Base-by-base conservation (phyloP, 2,329 filamentous ascomycete genomes). In the Sclerotinia nivalis region DNA sequence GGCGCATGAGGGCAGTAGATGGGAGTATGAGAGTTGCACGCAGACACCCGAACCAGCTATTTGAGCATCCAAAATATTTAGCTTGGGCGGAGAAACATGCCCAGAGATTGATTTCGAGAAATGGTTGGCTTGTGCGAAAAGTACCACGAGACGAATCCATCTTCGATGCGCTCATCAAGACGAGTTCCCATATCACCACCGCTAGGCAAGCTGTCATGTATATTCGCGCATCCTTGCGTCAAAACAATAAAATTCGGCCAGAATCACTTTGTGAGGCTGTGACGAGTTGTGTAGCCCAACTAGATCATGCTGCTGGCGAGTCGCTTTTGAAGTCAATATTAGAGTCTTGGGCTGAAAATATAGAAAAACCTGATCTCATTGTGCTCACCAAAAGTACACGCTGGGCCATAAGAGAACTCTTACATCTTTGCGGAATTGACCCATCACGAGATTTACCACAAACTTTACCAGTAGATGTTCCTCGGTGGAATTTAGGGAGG, bases 111-210 rank as follows among this genome's bases (percentile, higher is more conserved):
- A 72, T 72, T n/a, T 69, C 72, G 40, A 70, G 73, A 37, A 66
- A 64, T 6, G 67, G 65, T 10, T 71, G 50, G 15, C 54, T 79
- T 15, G 49, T 60, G 8, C 62, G 76, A 62, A 79, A 78, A 59
- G 70, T 73, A 20, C 69, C 71, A 12, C 72, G 77, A 69, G 71
- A 73, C 65, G 52, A 69, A 25, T 50, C 68, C 9, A 73, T 79
- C 34, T 79, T 77, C 55, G 73, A 78, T 68, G 62, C 73, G 5
- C 73, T 78, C n/a, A 77, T 78, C 50, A 61, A 66, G 31, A 76
- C 74, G 4, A 72, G 69, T 69, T 70, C 77, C 18, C 59, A 73
- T 15, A 64, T 77, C n/a, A 65, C 72, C 15, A 73, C 70, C 7
- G 69, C 69, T 68, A 56, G 66, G n/a, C 68, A 67, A 22, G 74